These are phyloP conservation scores for Ogataea nakhonphanomensis DNA, from an alignment of 805 yeast genomes.

Conservation along the genomic window DNA sequence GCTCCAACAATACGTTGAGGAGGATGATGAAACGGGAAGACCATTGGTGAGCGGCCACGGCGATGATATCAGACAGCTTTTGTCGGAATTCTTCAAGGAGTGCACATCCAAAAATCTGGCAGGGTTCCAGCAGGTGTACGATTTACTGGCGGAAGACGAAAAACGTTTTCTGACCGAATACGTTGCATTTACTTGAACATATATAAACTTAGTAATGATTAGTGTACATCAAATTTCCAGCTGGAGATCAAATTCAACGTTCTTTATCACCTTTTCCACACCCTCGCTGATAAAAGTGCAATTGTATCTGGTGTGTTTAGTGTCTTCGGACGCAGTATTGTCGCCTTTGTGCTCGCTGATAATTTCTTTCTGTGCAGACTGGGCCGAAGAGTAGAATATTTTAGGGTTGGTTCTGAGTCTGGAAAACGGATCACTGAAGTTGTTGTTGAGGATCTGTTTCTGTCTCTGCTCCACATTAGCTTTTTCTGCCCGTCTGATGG, in stretches of 20 bases:
- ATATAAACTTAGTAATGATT: background rate
- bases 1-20: constrained; percentile 52
- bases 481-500: constrained; percentile 76
- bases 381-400: constrained; percentile 62
- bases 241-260: constrained; percentile 28
- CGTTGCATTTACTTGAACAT: constrained; percentile 24
- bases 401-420: constrained; percentile 86
- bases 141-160: constrained; percentile 47
- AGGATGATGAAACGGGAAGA: constrained; percentile 19
- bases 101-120: constrained; percentile 48
- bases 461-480: constrained; percentile 55
- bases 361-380: constrained; percentile 51
- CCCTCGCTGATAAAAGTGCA: constrained; percentile 30
- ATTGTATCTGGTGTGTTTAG: constrained; percentile 32
- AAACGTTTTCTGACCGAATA: constrained; percentile 48
- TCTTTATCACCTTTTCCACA: constrained; percentile 31
- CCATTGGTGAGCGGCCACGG: constrained; percentile 33
- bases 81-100: constrained; percentile 54
- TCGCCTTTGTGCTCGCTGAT: constrained; percentile 41
- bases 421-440: constrained; percentile 70
- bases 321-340: constrained; percentile 38
- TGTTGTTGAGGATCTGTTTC: constrained; percentile 40
- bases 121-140: constrained; percentile 51
- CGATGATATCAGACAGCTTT: constrained; percentile 33
- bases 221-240: constrained; percentile 15